Evolutionary conservation across 352 stramenopile species (phyloP), one percentile per base, ranked within the genome.

Genomic region (Elongisporangium senticosum): DNA sequence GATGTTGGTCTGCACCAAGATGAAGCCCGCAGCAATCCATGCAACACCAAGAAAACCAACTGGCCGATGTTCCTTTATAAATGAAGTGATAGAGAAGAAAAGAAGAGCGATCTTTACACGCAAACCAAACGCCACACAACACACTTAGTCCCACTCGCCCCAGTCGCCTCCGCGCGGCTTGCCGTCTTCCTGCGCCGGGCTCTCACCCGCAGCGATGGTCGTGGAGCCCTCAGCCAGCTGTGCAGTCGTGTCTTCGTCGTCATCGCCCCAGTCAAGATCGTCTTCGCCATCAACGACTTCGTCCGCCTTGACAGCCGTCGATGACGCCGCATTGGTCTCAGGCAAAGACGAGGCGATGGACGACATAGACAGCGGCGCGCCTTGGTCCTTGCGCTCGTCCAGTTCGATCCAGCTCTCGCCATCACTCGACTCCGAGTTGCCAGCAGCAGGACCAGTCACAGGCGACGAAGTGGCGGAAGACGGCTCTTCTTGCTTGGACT

Each of bases 381-480:
- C 61, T 43, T 71, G 61, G n/a, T 77, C 73, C 48, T 86, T 84
- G 49, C 69, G 73, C 53, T 89, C 76, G 21, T 83, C 72, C 58
- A 89, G 51, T 21, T 89, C 79, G 48, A 81, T 86, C 79, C 79
- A 89, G 62, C 76, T 85, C 53, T 86, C 75, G 2, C 72, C 74
- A 21, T 86, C 79, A 33, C 76, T 86, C 0, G 76, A 86, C 23
- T 55, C 59, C 2, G 75, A 83, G 2, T 73, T 65, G 5, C 52
- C 50, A 39, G 56, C 51, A 20, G 26, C 14, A 11, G 22, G 14
- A 22, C 43, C 53, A 13, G 58, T 13, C 13, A 24, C 58, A n/a
- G 53, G 17, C 40, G 51, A 49, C 17, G 55, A 33, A 19, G 51
- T 37, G 50, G 47, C 20, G 21, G 26, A 56, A 48, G 55, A 52